A percentile compares a stretch with the other conserved stretches of the same genome.
phyloP scores from a whole-genome alignment of 2,329 filamentous ascomycete genomes.

The Trichoderma hamatum region DNA sequence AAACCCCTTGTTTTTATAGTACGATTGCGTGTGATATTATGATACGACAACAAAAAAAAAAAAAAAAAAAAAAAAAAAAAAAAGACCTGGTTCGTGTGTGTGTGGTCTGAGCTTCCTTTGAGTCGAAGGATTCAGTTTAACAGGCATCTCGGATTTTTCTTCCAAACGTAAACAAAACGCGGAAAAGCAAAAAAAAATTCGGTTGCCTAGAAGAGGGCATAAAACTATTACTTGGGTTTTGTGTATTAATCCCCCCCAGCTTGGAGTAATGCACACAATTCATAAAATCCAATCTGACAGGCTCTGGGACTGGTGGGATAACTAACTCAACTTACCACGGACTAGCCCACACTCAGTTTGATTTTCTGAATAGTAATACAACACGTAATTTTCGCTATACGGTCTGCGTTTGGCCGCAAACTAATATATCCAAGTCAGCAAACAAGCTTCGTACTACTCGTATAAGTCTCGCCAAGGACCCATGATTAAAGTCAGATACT shows the following conservation, averaged over 20 bases:
- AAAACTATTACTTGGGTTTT: neutral
- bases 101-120: neutral
- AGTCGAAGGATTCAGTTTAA: neutral
- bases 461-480: neutral
- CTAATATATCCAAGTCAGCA: neutral
- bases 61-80: too few species aligned
- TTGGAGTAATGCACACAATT: neutral
- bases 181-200: neutral
- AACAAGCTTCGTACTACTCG: neutral
- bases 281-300: neutral
- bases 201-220: neutral
- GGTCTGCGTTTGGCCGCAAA: neutral
- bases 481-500: neutral
- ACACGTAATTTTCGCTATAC: neutral
- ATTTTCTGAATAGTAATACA: neutral
- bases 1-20: too few species aligned
- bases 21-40: too few species aligned
- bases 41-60: neutral
- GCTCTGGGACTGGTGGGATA: neutral
- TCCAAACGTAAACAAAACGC: neutral
- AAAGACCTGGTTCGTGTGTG: neutral
- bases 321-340: neutral
- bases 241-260: too few species aligned
- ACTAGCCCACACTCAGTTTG: neutral
- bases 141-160: neutral